Evolutionary conservation across 306 rosid genomes (phyloP).

Genomic region (Luffa aegyptiaca): DNA sequence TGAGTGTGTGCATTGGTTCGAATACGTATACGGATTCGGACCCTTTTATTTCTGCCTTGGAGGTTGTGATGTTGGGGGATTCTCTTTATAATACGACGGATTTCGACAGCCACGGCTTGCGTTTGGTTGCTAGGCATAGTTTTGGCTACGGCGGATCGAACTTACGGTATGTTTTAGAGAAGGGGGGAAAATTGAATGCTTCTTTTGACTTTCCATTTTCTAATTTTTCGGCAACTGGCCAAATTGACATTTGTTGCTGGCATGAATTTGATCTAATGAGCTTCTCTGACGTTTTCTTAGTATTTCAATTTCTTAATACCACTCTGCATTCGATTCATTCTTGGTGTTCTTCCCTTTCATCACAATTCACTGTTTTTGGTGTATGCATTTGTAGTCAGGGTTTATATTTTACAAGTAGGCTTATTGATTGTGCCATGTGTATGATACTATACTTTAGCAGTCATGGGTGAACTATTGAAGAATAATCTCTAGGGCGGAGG

Average conservation of each 20-base stretch:
- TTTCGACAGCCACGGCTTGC: slow-evolving; percentile 31
- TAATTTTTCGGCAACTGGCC: neutral
- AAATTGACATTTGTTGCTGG: neutral
- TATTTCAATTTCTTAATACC: neutral
- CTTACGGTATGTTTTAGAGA: slow-evolving; percentile 34
- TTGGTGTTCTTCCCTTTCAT: neutral
- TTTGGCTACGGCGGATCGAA: slow-evolving; percentile 62
- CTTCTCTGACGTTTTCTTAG: neutral
- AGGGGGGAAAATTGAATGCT: neutral
- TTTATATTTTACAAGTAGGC: neutral
- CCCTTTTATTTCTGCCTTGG: slow-evolving; percentile 81
- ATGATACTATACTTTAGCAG: neutral
- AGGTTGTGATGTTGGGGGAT: slow-evolving; percentile 38
- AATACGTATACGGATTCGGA: slow-evolving; percentile 62
- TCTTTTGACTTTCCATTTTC: neutral
- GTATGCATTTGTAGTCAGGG: neutral
- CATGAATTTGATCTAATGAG: neutral
- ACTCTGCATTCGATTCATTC: neutral
- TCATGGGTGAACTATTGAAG: neutral
- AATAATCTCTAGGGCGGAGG: neutral
- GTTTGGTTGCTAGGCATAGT: slow-evolving; percentile 42
- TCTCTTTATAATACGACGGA: slow-evolving; percentile 71
- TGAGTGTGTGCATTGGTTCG: slow-evolving; percentile 66
- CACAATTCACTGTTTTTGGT: neutral
- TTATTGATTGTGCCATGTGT: neutral